Conservation (phyloP, 306 rosid species). For the Boehmeria nivea region DNA sequence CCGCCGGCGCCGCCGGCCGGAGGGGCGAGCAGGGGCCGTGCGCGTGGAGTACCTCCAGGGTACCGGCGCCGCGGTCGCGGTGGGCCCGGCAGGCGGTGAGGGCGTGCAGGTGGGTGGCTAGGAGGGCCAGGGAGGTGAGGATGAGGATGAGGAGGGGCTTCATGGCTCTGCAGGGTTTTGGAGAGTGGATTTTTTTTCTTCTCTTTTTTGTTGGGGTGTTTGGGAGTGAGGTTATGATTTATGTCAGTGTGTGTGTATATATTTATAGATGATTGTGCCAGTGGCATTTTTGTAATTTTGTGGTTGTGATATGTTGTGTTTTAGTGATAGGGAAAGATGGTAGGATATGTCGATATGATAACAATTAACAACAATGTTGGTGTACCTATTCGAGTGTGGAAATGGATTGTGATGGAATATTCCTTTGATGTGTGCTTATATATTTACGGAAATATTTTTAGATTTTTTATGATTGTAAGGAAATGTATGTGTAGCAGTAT, state of each 20-base stretch:
- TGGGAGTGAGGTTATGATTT: slow-evolving; percentile 14
- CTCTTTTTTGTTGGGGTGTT: not conserved
- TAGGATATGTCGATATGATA: too few relatives aligned
- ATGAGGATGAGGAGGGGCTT: slow-evolving; percentile 16
- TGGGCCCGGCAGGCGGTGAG: slow-evolving; percentile 21
- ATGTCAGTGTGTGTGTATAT: slow-evolving; percentile 5
- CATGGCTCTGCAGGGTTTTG: slow-evolving; percentile 28
- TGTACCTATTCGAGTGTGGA: slow-evolving; percentile 1
- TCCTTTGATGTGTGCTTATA: too few relatives aligned
- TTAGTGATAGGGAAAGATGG: too few relatives aligned
- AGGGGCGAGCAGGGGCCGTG: slow-evolving; percentile 72
- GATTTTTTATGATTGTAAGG: too few relatives aligned
- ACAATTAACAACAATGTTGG: not conserved
- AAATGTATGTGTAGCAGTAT: too few relatives aligned
- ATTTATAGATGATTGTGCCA: not conserved
- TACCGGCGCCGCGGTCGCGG: slow-evolving; percentile 22
- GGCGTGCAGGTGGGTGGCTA: too few relatives aligned
- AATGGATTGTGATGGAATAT: not conserved
- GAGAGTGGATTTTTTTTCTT: not conserved
- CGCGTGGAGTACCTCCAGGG: slow-evolving; percentile 62
- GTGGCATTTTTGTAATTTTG: too few relatives aligned
- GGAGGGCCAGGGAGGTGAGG: not conserved
- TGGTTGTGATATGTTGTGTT: too few relatives aligned
- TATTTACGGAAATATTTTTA: too few relatives aligned
- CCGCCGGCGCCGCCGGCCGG: slow-evolving; percentile 40